These are phyloP conservation scores for Leccinum pseudoinsigne DNA, from an alignment of 1,284 basidiomycete species.

Conservation along the genomic window DNA sequence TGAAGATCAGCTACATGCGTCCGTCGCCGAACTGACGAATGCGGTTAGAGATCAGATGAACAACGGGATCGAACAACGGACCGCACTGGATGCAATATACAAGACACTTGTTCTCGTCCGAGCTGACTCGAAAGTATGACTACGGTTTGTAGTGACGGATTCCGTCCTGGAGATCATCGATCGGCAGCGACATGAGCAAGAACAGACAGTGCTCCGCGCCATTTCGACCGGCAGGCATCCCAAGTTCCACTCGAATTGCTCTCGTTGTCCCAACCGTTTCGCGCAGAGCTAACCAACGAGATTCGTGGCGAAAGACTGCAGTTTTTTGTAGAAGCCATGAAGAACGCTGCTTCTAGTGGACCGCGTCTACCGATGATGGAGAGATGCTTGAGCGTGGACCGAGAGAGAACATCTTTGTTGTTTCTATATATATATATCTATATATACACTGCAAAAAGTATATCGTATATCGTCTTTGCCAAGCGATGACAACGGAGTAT, in stretches of 20 bases:
- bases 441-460: too few relatives aligned
- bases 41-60: conserved; percentile 31
- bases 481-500: too few relatives aligned
- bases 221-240: conserved; percentile 56
- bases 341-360: conserved; percentile 88
- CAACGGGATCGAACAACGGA: conserved; percentile 26
- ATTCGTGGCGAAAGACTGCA: conserved; percentile 81
- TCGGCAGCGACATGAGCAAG: conserved; percentile 69
- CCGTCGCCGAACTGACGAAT: conserved; percentile 27
- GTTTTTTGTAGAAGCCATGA: conserved; percentile 85
- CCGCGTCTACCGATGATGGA: conserved; percentile 74
- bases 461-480: too few relatives aligned
- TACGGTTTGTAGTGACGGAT: conserved; percentile 46
- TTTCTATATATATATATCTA: too few relatives aligned
- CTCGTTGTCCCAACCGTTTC: background rate
- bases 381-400: too few relatives aligned
- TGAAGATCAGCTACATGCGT: conserved; percentile 24
- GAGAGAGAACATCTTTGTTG: too few relatives aligned
- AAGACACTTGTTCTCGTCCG: background rate
- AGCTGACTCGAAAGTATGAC: conserved; percentile 2
- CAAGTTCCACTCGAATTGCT: background rate
- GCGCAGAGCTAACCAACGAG: conserved; percentile 71
- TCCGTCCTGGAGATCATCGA: conserved; percentile 62
- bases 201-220: conserved; percentile 54
- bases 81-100: conserved; percentile 26